These are phyloP conservation scores for Gonium pectorale DNA, from an alignment of 139 green algal genomes.

Conservation along the genomic window DNA sequence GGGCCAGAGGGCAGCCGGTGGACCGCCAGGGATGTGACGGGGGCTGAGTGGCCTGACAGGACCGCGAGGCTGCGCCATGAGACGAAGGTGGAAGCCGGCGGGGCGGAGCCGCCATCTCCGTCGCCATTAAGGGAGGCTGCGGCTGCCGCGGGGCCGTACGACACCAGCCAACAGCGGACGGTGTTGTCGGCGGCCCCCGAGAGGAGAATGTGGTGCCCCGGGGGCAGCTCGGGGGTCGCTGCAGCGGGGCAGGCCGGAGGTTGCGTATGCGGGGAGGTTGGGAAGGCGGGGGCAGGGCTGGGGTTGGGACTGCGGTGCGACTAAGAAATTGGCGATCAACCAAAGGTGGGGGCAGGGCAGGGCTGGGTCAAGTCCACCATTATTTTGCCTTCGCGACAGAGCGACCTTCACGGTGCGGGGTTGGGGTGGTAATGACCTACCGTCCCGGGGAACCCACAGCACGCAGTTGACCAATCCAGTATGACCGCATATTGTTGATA, in stretches of 20 bases:
- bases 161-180: slow-evolving; percentile 73
- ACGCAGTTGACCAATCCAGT: slow-evolving; percentile 82
- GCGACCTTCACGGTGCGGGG: too few species aligned
- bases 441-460: slow-evolving; percentile 69
- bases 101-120: neutral
- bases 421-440: too few species aligned
- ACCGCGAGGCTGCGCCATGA: slow-evolving; percentile 54
- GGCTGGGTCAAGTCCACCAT: too few species aligned
- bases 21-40: slow-evolving; percentile 67
- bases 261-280: neutral
- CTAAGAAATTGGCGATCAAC: too few species aligned
- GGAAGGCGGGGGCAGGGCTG: too few species aligned
- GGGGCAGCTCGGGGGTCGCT: slow-evolving; percentile 2
- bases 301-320: too few species aligned
- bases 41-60: slow-evolving; percentile 61
- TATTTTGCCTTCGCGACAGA: too few species aligned
- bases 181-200: slow-evolving; percentile 72
- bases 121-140: too few species aligned
- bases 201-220: slow-evolving; percentile 48
- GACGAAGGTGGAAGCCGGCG: neutral
- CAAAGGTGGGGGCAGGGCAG: too few species aligned
- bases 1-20: slow-evolving; percentile 35
- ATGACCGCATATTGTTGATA: slow-evolving; percentile 80
- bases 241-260: neutral
- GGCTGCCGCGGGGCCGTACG: neutral